Base-by-base conservation (phyloP, 345 rosid species). In the Corchorus olitorius region DNA sequence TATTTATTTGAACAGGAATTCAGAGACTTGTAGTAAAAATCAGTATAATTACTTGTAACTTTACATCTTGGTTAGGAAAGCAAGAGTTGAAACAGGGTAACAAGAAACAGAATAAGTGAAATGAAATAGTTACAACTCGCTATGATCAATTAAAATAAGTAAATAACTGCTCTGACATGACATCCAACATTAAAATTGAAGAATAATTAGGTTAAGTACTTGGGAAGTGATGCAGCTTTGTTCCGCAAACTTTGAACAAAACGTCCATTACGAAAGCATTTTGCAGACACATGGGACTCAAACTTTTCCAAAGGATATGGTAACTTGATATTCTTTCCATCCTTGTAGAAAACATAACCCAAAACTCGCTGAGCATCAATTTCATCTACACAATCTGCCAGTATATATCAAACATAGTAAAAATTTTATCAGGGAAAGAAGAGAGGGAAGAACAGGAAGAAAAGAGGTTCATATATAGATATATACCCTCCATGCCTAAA, bases 211-310 rank as follows among this genome's bases (percentile, higher is more conserved):
- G 41, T 22, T 12, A 34, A 9, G 62, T 83, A 88, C 89, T 82
- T 88, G 72, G 84, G 83, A 64, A 81, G 88, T 59, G 87, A 75
- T 13, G 87, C 81, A 46, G 88, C 88, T 75, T 88, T 88, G 34
- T 82, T 78, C 52, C 92, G 80, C 88, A 88, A 75, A 8, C 81
- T 83, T 55, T 77, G 88, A 22, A 88, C 74, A 75, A 88, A 88
- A 8, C 88, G 83, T 8, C 89, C 87, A 9, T 86, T 84, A 60
- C 85, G 92, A 66, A 88, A 85, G 62, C 88, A 83, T 73, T 85
- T 82, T 1, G 86, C 91, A 0, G 87, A 63, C 1, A 86, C 83
- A 70, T 86, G 78, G 5, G 88, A 76, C 13, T 73, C 55, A 69
- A 74, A 82, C 6, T 75, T 66, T 72, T 80, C 85, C 79, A 84